Base-by-base conservation (phyloP, 257 asterid genomes). In the Capsicum pubescens region DNA sequence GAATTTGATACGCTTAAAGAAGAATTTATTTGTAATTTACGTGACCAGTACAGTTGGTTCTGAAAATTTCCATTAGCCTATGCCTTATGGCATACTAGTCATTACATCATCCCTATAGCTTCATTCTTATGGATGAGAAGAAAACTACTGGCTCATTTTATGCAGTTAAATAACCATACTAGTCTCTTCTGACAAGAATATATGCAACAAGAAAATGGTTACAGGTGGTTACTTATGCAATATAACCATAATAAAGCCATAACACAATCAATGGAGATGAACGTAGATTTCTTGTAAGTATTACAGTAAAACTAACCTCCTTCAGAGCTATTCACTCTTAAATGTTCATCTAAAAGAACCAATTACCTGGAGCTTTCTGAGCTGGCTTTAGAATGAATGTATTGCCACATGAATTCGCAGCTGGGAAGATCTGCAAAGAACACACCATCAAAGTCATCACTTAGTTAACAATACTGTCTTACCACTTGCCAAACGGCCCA, bases 371-470 rank as follows among this genome's bases (percentile, higher is more conserved):
- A 88, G 93, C 95, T 86, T 96, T 96, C 89, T 94, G 98, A 79
- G 98, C 94, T 67, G 98, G 99, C 91, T 96, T 96, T 61, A 96
- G 93, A 90, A 96, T 84, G 57, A 89, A 94, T 60, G 99, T 96
- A 84, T 94, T 96, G 84, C 99, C 99, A 86, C 97, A 91, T 26
- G 99, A 91, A 84, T 91, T 95, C 79, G 98, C 99, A 91, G 90
- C 94, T 58, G 98, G 98, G 89, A 96, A 93, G 98, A 96, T 93
- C 99, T 94, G 93, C 87, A 88, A 81, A 21, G 87, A 69, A 39
- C 55, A 3, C 78, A 69, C 78, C 78, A 39, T 39, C 52, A 39
- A 69, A 69, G 26, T 17, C 76, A 39, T 69, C 78, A 42, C 19
- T 69, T 69, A 69, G 32, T 69, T 69, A 44, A 69, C 4, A 69